phyloP scores from a whole-genome alignment of 768 basidiomycete species.

The Aureoboletus auriporus region DNA sequence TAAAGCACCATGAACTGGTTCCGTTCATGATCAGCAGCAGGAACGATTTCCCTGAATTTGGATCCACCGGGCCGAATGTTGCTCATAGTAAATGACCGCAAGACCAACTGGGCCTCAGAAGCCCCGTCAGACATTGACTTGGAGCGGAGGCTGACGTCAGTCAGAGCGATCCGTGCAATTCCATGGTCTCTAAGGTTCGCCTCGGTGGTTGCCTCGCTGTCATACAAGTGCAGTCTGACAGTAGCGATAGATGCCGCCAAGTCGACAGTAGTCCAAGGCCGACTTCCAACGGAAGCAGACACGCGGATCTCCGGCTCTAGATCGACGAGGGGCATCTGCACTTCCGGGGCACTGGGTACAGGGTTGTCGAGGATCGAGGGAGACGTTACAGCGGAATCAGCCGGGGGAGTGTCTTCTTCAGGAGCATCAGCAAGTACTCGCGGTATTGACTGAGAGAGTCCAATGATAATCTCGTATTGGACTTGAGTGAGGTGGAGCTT shows the following conservation, averaged over 20 bases:
- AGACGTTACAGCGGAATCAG: constrained; percentile 22
- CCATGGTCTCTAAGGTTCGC: constrained; percentile 67
- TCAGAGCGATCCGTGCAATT: constrained; percentile 82
- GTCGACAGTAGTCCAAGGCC: constrained; percentile 64
- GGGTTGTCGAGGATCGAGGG: constrained; percentile 3
- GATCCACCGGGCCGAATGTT: constrained; percentile 81
- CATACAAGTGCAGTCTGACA: constrained; percentile 86
- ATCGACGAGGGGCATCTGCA: constrained; percentile 11
- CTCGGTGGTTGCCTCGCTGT: constrained; percentile 53
- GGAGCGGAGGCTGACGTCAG: constrained; percentile 70
- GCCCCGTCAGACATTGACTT: constrained; percentile 82
- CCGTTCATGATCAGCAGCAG: constrained; percentile 79
- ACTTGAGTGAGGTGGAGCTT: constrained; percentile 78
- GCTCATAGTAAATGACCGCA: constrained; percentile 89
- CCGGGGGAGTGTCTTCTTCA: constrained; percentile 40
- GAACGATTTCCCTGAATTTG: constrained; percentile 92
- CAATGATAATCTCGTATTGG: constrained; percentile 73
- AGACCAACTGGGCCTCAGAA: constrained; percentile 80
- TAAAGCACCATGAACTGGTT: constrained; percentile 95
- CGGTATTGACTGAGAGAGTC: constrained; percentile 64
- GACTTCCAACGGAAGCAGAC: constrained; percentile 20
- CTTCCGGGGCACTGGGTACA: neutral
- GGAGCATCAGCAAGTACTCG: constrained; percentile 51
- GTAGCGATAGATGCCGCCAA: constrained; percentile 64
- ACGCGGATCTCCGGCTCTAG: constrained; percentile 56